Evolutionary conservation across 768 basidiomycete species (phyloP), one percentile per base, ranked within the genome.

Genomic region (Phanerodontia chrysosporium): DNA sequence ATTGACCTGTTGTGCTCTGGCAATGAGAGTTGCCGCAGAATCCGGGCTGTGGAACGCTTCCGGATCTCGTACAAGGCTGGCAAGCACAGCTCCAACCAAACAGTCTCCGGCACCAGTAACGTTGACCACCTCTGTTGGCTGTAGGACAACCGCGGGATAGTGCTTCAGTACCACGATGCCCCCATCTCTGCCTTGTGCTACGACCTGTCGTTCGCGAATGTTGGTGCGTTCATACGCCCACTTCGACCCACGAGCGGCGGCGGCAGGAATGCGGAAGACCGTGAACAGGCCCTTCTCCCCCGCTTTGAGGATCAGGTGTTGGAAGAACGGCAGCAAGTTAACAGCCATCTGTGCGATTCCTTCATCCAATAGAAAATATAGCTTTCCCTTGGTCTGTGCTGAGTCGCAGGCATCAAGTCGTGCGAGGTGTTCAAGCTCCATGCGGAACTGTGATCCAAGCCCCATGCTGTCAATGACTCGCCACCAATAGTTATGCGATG

Each of bases 61-160:
- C 10, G 77, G 79, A 27, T 72, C 65, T 22, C 76, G 64, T 6
- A 76, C 70, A 13, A 94, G 72, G 9, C 76, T 75, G 5, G 92
- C 88, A n/a, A 95, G 71, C 29, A 97, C 67, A 1, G 88, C 83
- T 6, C 95, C 95, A 1, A 91, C 94, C 25, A 97, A 81, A 2
- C 91, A 87, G 73, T 98, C 95, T 0, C 95, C 95, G 0, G 92
- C 95, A 1, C 96, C 96, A 0, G 95, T 98, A 9, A 92, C 91
- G 64, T 87, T 95, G 22, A 87, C 73, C 10, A 76, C 65, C 25
- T 69, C 65, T 16, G 70, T 68, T 5, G 62, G 32, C 3, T 66
- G 49, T 6, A 83, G 64, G 3, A 60, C 66, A 10, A 81, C 72
- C 16, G 91, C 78, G 12, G 90, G 83, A 69, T 89, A 93, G 68